A percentile compares a stretch with the other conserved stretches of the same genome.
These are phyloP conservation scores for Trichophyton schoenleinii DNA, from an alignment of 2,329 filamentous ascomycete genomes.

Conservation along the genomic window DNA sequence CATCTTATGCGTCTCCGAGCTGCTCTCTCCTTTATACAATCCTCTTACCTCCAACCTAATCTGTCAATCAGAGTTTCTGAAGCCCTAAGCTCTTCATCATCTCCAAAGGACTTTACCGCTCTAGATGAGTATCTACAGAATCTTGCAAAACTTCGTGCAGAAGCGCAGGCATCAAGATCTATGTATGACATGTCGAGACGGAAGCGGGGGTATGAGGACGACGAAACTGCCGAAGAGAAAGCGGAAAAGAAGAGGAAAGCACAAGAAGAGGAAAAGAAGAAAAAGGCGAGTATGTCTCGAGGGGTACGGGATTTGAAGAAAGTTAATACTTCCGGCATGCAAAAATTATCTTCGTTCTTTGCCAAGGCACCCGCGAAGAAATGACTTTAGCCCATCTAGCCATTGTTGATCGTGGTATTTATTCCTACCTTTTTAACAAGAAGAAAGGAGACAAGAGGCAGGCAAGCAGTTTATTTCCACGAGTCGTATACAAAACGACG, in stretches of 20 bases:
- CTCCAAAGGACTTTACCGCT: conserved; percentile 53
- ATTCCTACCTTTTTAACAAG: neutral
- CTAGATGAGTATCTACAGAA: conserved; percentile 58
- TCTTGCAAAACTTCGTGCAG: conserved; percentile 54
- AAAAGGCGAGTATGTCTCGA: conserved; percentile 60
- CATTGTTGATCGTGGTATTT: no score
- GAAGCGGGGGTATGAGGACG: conserved; percentile 30
- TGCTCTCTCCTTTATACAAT: conserved; percentile 38
- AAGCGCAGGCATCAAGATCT: conserved; percentile 57
- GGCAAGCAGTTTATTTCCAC: neutral
- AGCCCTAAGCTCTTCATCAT: conserved; percentile 24
- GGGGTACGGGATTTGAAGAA: conserved; percentile 75
- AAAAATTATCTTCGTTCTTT: conserved; percentile 93
- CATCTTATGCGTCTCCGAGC: conserved; percentile 38
- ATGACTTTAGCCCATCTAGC: neutral
- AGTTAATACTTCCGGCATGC: conserved; percentile 85
- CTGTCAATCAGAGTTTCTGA: conserved; percentile 29
- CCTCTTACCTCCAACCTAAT: conserved; percentile 35
- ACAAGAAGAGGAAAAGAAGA: conserved; percentile 80
- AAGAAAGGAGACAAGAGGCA: neutral
- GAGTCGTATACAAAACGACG: no score
- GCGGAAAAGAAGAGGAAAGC: conserved; percentile 72
- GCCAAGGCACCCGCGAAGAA: conserved; percentile 39
- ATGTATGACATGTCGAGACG: conserved; percentile 35
- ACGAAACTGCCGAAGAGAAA: conserved; percentile 29